Evolutionary conservation across 495 filamentous ascomycete genomes (phyloP).

Genomic region (Neurospora hispaniola): DNA sequence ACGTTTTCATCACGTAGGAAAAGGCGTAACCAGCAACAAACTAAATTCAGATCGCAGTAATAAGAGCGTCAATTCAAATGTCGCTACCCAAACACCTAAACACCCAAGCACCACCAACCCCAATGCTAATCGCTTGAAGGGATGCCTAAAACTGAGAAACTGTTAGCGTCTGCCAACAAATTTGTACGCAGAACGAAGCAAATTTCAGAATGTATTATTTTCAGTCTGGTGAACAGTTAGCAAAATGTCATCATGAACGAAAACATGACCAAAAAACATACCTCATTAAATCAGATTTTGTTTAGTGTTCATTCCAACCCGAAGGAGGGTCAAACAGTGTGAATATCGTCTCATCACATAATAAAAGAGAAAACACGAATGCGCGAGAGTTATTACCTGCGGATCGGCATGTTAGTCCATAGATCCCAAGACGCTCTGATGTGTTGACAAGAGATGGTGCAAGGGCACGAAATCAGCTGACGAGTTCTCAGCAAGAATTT

Average conservation of each 20-base stretch:
- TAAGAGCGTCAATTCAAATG: not conserved
- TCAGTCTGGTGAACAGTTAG: conserved; percentile 38
- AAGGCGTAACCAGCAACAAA: not conserved
- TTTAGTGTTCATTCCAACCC: conserved; percentile 65
- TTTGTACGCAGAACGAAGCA: conserved; percentile 19
- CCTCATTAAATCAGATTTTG: conserved; percentile 99
- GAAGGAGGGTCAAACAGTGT: conserved; percentile 89
- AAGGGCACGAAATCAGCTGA: conserved; percentile 66
- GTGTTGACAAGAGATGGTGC: conserved; percentile 5
- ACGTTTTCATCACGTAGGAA: not conserved
- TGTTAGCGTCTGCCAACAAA: not conserved
- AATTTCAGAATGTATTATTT: conserved; percentile 8
- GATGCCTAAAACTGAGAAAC: conserved; percentile 2
- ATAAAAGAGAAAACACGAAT: conserved; percentile 13
- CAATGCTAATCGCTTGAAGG: not conserved
- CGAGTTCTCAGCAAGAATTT: conserved; percentile 96
- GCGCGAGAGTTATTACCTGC: conserved; percentile 33
- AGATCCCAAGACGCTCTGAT: not conserved
- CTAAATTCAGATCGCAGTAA: not conserved
- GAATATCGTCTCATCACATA: conserved; percentile 57
- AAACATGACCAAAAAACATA: conserved; percentile 29
- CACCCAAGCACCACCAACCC: not conserved
- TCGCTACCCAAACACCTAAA: not conserved
- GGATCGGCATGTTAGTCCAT: conserved; percentile 24
- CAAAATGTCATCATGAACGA: not conserved